A percentile compares a stretch with the other conserved stretches of the same genome.
phyloP scores from a whole-genome alignment of 2,329 filamentous ascomycete genomes.

The Pseudogymnoascus sp. region DNA sequence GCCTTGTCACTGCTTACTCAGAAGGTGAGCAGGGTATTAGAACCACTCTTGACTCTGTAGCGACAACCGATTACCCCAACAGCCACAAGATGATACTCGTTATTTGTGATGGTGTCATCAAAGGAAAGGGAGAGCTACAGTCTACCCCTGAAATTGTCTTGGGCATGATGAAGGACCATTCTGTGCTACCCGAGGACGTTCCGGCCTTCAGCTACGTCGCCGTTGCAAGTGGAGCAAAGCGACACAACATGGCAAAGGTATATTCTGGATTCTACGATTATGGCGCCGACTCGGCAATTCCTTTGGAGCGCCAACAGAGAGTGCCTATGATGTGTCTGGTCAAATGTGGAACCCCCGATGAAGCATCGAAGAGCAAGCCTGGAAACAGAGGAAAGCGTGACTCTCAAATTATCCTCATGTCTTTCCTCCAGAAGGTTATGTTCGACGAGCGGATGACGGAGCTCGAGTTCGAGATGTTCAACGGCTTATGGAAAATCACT shows the following conservation, averaged over 20 bases:
- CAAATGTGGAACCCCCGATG: constrained; percentile 89
- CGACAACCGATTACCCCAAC: constrained; percentile 97
- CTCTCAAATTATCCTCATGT: constrained; percentile 98
- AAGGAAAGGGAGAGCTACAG: constrained; percentile 78
- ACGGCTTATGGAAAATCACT: constrained; percentile 96
- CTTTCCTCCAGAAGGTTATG: constrained; percentile 99
- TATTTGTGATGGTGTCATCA: constrained; percentile 95
- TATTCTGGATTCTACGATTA: constrained; percentile 99
- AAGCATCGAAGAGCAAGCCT: constrained; percentile 72
- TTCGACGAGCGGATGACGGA: constrained; percentile 99
- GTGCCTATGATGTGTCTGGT: constrained; percentile 96
- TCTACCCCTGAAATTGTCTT: constrained; percentile 87
- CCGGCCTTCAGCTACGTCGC: constrained; percentile 92
- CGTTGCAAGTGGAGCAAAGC: constrained; percentile 88
- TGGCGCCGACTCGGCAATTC: constrained; percentile 69
- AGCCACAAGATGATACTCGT: constrained; percentile 96
- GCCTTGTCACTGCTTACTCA: constrained; percentile 92
- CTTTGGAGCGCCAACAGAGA: constrained; percentile 81
- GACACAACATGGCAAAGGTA: constrained; percentile 99
- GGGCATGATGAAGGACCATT: constrained; percentile 89
- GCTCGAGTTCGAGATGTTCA: constrained; percentile 99
- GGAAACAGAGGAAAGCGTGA: constrained; percentile 98
- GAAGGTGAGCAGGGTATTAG: constrained; percentile 89
- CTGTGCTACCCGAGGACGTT: constrained; percentile 71
- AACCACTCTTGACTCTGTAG: constrained; percentile 90